Conservation (phyloP, 2,329 filamentous ascomycete species). For the Hypoxylon sp. region DNA sequence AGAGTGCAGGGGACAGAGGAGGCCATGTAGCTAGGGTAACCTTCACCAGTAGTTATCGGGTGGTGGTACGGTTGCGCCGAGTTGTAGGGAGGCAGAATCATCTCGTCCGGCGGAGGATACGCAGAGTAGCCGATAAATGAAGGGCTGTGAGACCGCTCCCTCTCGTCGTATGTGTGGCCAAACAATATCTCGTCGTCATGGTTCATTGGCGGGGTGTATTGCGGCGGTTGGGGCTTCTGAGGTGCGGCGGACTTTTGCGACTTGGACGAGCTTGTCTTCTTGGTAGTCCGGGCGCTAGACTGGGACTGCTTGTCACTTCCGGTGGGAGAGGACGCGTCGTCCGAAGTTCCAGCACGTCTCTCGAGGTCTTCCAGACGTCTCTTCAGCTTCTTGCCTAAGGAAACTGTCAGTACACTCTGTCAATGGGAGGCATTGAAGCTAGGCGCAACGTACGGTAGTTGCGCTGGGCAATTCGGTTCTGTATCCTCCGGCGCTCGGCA, state of each 20-base stretch:
- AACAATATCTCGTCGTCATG: slow-evolving; percentile 78
- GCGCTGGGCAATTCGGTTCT: slow-evolving; percentile 97
- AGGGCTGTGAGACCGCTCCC: slow-evolving; percentile 79
- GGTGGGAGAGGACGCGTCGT: slow-evolving; percentile 52
- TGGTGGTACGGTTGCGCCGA: slow-evolving; percentile 67
- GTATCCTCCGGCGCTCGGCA: slow-evolving; percentile 91
- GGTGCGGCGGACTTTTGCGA: slow-evolving; percentile 54
- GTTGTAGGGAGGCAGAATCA: slow-evolving; percentile 72
- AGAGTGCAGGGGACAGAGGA: slow-evolving; percentile 71
- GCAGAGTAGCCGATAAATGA: slow-evolving; percentile 75
- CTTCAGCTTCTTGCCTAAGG: slow-evolving; percentile 90
- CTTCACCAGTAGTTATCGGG: slow-evolving; percentile 65
- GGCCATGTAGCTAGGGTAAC: slow-evolving; percentile 71
- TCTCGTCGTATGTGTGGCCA: slow-evolving; percentile 70
- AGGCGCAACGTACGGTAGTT: slow-evolving; percentile 82
- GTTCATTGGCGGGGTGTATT: slow-evolving; percentile 74
- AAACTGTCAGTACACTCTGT: slow-evolving; percentile 24
- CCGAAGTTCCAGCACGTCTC: slow-evolving; percentile 77
- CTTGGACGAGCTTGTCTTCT: slow-evolving; percentile 66
- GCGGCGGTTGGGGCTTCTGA: slow-evolving; percentile 63
- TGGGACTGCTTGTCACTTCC: slow-evolving; percentile 59
- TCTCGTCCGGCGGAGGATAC: slow-evolving; percentile 77
- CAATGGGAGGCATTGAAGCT: slow-evolving; percentile 7
- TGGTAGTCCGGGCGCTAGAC: slow-evolving; percentile 54
- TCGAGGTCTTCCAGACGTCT: slow-evolving; percentile 88